These are phyloP conservation scores for Crepidotus variabilis DNA, from an alignment of 768 basidiomycete species.

Conservation along the genomic window DNA sequence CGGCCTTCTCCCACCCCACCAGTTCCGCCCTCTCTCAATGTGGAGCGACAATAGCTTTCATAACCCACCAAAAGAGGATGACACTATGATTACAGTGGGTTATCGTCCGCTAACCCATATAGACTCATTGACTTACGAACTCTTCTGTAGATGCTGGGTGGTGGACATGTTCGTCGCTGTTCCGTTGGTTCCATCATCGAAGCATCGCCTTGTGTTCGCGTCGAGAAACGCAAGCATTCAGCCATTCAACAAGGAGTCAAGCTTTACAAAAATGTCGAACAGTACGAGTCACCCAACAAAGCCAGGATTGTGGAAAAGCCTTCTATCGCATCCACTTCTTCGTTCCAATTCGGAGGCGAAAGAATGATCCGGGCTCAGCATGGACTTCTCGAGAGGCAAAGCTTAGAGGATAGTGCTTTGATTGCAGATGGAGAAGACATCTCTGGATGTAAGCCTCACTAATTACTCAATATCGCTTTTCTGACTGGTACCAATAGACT, in stretches of 20 bases:
- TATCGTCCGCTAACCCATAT: no score
- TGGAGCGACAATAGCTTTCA: slow-evolving; percentile 48
- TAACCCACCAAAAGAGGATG: slow-evolving; percentile 61
- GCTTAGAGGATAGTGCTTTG: slow-evolving; percentile 62
- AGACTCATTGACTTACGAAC: slow-evolving; percentile 4
- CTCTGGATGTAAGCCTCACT: slow-evolving; percentile 42
- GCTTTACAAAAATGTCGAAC: slow-evolving; percentile 22
- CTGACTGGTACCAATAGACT: slow-evolving; percentile 21
- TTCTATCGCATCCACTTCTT: slow-evolving; percentile 62
- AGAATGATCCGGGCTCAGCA: slow-evolving; percentile 63
- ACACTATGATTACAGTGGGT: slow-evolving; percentile 80
- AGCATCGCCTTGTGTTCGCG: slow-evolving; percentile 65
- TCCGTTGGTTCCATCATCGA: slow-evolving; percentile 66
- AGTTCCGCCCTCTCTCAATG: slow-evolving; percentile 64
- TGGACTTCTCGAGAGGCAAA: slow-evolving; percentile 62
- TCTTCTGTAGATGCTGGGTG: slow-evolving; percentile 67
- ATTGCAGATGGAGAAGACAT: slow-evolving; percentile 66
- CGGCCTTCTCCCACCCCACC: slow-evolving; percentile 39
- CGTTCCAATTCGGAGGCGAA: slow-evolving; percentile 62
- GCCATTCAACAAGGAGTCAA: slow-evolving; percentile 28
- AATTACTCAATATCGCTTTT: not conserved
- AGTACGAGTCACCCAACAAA: slow-evolving; percentile 39
- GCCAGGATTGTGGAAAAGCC: slow-evolving; percentile 56
- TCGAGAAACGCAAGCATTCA: slow-evolving; percentile 59
- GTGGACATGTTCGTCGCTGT: slow-evolving; percentile 66